Conservation (phyloP, 177 flowering plant genomes). For the Vitis hybrid region DNA sequence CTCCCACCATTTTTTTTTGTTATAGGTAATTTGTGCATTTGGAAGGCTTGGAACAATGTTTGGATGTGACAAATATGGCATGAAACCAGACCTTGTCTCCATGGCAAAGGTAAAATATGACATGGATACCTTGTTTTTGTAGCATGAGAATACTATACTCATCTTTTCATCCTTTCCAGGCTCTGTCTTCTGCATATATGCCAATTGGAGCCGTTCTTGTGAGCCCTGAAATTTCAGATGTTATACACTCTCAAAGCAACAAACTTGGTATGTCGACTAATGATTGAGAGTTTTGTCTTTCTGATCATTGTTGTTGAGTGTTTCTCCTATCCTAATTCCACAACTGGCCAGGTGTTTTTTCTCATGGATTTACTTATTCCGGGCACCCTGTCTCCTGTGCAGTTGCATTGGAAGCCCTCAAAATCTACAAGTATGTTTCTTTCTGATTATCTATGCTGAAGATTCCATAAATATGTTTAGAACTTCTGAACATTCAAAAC, state of each 20-base stretch:
- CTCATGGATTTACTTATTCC: conserved; percentile 98
- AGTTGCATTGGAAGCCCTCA: conserved; percentile 88
- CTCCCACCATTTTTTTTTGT: conserved; percentile 1
- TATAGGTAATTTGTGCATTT: conserved; percentile 89
- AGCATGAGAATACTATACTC: too few relatives aligned
- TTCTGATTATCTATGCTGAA: background rate
- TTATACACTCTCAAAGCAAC: conserved; percentile 86
- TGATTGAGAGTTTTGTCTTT: background rate
- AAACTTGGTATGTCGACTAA: conserved; percentile 68
- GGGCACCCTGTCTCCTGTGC: conserved; percentile 99
- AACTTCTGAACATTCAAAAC: conserved; percentile 1
- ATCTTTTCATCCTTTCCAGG: conserved; percentile 35
- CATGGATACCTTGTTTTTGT: background rate
- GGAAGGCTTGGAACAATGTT: conserved; percentile 98
- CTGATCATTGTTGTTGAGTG: background rate
- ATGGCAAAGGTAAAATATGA: conserved; percentile 76
- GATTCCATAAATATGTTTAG: background rate
- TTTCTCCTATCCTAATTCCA: conserved; percentile 5
- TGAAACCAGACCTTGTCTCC: conserved; percentile 97
- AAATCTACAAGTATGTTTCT: conserved; percentile 76
- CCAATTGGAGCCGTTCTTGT: conserved; percentile 95
- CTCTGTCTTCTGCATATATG: conserved; percentile 94
- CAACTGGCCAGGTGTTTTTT: conserved; percentile 60
- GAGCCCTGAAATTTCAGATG: conserved; percentile 88
- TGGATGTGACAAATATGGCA: conserved; percentile 92